phyloP scores from a whole-genome alignment of 1,284 basidiomycete genomes.

The Trametes pubescens region DNA sequence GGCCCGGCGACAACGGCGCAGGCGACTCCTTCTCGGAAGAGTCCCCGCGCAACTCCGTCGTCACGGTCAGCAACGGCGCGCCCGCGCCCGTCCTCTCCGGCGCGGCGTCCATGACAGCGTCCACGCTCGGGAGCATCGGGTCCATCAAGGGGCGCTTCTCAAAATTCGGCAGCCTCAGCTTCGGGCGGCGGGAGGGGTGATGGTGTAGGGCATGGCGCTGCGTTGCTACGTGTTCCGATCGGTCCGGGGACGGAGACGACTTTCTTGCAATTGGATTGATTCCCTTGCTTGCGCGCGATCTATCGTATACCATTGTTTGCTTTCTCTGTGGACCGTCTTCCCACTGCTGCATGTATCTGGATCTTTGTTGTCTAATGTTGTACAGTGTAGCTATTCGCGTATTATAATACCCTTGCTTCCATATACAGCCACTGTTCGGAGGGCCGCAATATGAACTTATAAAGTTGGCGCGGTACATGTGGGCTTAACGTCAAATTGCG shows the following conservation, averaged over 20 bases:
- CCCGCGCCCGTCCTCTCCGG: conserved; percentile 40
- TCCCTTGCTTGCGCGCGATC: not conserved
- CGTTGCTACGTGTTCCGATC: not conserved
- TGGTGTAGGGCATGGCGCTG: conserved; percentile 3
- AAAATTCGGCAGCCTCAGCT: conserved; percentile 75
- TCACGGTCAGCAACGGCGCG: conserved; percentile 56
- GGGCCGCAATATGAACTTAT: conserved; percentile 9
- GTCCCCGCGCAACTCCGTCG: conserved; percentile 75
- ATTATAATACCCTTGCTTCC: conserved; percentile 31
- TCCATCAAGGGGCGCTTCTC: conserved; percentile 64
- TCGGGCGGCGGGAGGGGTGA: conserved; percentile 62
- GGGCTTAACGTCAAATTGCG: not conserved
- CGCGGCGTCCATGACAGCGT: conserved; percentile 44
- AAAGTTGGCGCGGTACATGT: not conserved
- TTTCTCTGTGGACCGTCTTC: conserved; percentile 16
- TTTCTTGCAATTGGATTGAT: not conserved
- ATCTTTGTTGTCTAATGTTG: conserved; percentile 39
- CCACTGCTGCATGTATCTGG: conserved; percentile 36
- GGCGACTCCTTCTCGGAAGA: conserved; percentile 68
- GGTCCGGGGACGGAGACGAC: not conserved
- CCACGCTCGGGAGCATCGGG: conserved; percentile 47
- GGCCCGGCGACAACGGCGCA: conserved; percentile 65
- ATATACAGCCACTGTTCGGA: conserved; percentile 19
- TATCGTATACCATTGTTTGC: conserved; percentile 10
- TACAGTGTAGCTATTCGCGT: conserved; percentile 38